These are phyloP conservation scores for Gossypium davidsonii DNA, from an alignment of 441 rosid genomes.

Conservation along the genomic window DNA sequence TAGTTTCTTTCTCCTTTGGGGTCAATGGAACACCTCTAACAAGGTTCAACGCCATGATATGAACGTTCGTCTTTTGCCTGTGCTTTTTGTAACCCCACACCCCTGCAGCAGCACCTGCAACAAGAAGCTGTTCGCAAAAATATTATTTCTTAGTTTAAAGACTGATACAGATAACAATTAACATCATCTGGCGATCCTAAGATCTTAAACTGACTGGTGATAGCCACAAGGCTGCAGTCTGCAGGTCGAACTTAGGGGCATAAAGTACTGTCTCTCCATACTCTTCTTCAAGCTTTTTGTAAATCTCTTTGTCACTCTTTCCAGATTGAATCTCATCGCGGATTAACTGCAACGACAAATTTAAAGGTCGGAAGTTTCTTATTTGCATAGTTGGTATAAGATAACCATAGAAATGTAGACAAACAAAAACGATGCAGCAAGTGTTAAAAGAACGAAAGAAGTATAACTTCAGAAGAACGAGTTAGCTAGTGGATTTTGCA, in stretches of 20 bases:
- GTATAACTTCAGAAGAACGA: neutral
- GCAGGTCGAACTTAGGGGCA: conserved; percentile 82
- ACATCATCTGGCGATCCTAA: neutral
- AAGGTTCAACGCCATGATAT: conserved; percentile 78
- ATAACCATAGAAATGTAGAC: neutral
- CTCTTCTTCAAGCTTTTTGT: conserved; percentile 81
- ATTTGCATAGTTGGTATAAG: neutral
- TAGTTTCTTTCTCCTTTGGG: conserved; percentile 74
- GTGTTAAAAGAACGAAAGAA: neutral
- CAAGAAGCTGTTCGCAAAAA: conserved; percentile 44
- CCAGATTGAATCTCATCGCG: conserved; percentile 81
- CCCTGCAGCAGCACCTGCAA: conserved; percentile 72
- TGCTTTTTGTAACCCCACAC: conserved; percentile 61
- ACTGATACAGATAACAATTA: neutral
- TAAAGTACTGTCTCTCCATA: conserved; percentile 93
- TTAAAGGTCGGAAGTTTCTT: neutral
- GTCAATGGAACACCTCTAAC: conserved; percentile 77
- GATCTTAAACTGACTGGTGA: conserved; percentile 61
- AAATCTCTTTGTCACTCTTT: conserved; percentile 82
- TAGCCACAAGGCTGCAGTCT: conserved; percentile 87
- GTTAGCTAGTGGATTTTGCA: no score
- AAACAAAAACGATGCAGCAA: neutral
- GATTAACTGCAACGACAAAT: conserved; percentile 49
- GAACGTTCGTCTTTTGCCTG: conserved; percentile 65
- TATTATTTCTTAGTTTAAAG: neutral